Percentiles rank a stretch among this genome's conserved stretches.
phyloP scores from a whole-genome alignment of 129 eudicot genomes.

The Flaveria linearis region DNA sequence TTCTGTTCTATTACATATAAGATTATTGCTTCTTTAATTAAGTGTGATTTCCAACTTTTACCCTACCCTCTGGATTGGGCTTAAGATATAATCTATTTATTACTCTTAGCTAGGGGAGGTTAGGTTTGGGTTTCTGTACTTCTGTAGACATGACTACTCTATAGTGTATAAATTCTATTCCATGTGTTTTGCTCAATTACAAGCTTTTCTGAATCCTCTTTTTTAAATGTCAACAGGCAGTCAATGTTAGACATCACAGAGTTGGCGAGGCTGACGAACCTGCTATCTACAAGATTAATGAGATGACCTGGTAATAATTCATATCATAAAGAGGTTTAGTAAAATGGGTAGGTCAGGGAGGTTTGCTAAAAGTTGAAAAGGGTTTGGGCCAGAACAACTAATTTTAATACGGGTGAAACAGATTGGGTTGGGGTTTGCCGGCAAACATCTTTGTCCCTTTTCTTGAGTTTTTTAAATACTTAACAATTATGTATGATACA shows the following conservation, averaged over 20 bases:
- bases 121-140: neutral
- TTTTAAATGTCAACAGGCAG: conserved; percentile 52
- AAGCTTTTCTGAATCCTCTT: conserved; percentile 5
- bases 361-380: neutral
- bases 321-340: neutral
- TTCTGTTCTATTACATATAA: neutral
- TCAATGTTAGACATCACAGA: conserved; percentile 79
- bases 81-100: conserved; percentile 4
- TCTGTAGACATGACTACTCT: neutral
- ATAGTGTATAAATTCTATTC: neutral
- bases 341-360: neutral
- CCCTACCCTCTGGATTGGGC: conserved; percentile 6
- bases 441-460: neutral
- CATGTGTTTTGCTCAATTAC: conserved; percentile 2
- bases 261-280: conserved; percentile 89
- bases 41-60: neutral
- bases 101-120: neutral
- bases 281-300: conserved; percentile 82
- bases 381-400: neutral
- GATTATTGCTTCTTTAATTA: neutral
- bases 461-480: neutral
- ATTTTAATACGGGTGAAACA: neutral
- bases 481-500: neutral
- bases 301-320: conserved; percentile 64
- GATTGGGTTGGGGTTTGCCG: neutral